These are phyloP conservation scores for Ramicandelaber brevisporus DNA, from an alignment of 192 early-diverging fungal species.

Conservation along the genomic window DNA sequence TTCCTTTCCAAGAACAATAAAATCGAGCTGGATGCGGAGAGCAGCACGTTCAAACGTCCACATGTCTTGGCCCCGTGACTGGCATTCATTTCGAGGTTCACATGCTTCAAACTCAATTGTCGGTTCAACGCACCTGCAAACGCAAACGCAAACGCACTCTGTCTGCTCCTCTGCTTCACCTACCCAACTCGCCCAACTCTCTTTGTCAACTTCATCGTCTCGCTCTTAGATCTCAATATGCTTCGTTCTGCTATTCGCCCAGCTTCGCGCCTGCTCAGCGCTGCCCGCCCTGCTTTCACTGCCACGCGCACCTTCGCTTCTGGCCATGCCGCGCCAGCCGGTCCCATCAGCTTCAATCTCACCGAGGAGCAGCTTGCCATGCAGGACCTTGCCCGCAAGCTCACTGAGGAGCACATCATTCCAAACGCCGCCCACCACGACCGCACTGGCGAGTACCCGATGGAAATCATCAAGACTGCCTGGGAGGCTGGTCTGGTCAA, in stretches of 20 bases:
- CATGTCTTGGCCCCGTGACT: too few species aligned
- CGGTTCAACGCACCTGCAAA: too few species aligned
- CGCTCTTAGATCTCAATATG: conserved; percentile 6
- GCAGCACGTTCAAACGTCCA: too few species aligned
- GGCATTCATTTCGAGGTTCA: too few species aligned
- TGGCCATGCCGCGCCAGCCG: conserved; percentile 1
- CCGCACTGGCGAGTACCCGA: conserved; percentile 77
- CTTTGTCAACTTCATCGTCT: too few species aligned
- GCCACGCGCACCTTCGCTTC: conserved; percentile 4
- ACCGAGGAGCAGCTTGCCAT: conserved; percentile 60
- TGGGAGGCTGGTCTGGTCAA: conserved; percentile 90
- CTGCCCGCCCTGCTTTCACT: conserved; percentile 10
- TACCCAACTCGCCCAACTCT: too few species aligned
- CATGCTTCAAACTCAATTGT: too few species aligned
- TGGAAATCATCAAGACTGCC: conserved; percentile 53
- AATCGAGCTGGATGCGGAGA: too few species aligned
- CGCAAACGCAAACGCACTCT: too few species aligned
- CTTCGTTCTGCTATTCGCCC: conserved; percentile 7
- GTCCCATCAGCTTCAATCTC: conserved; percentile 32
- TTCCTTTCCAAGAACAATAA: too few species aligned
- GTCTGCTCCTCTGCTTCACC: too few species aligned
- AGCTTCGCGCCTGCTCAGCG: conserved; percentile 7
- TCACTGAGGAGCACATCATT: conserved; percentile 67
- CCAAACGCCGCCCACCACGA: conserved; percentile 85
- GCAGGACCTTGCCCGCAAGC: conserved; percentile 75